Base-by-base conservation (phyloP, 345 rosid genomes). In the Durio zibethinus region DNA sequence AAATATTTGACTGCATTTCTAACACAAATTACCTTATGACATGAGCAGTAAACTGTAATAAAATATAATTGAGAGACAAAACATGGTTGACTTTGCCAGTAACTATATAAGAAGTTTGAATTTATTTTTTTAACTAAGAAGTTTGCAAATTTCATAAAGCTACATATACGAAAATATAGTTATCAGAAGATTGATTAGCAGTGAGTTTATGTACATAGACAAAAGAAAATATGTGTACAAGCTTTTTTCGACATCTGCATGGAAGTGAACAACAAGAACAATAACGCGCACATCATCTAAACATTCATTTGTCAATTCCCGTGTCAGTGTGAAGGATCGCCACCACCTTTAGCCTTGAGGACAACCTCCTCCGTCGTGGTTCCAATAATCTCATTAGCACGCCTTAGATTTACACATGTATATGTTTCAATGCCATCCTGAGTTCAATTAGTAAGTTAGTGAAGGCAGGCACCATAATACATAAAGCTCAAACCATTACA, bases 361-460 rank as follows among this genome's bases (percentile, higher is more conserved):
- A 94, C 94, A 76, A 88, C 62, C 84, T 94, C 95, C 85, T 90
- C 97, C 0, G 95, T 91, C 0, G 97, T 92, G 71, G 84, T 86
- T 74, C 98, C 97, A 68, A 94, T 90, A 72, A 85, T 82, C 76
- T 89, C 89, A 75, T 90, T 92, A 43, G 96, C 97, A 53, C 74
- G 82, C 82, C 73, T 88, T 83, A 94, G 20, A 29, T 29, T 84
- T 43, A 86, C 87, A 66, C 91, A 83, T 48, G 54, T 62, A 72
- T 86, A 91, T 69, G 63, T 76, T 71, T 88, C 93, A 29, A 29
- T 57, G 23, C 78, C 47, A 54, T 91, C 94, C 97, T 93, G 89
- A 80, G 52, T 27, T 77, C 59, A 73, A 16, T 29, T 57, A 23
- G 1, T 10, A 10, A 57, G 62, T 57, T 10, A 57, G 33, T 23